Conservation (phyloP, 2,329 filamentous ascomycete species). For the Fusarium coffeatum region DNA sequence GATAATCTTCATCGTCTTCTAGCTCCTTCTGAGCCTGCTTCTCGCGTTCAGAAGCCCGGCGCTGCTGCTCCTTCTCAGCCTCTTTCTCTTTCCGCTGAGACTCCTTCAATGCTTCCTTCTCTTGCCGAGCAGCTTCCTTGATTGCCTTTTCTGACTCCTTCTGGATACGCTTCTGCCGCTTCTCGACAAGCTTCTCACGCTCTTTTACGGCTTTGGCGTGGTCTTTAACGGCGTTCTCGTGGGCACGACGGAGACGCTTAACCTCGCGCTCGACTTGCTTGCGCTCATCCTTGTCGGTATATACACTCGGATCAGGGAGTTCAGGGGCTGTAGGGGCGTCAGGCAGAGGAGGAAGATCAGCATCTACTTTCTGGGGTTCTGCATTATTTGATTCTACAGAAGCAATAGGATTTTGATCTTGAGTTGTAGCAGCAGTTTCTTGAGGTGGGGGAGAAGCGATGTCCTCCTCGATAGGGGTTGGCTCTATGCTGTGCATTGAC, state of each 20-base stretch:
- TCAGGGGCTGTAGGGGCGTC: slow-evolving; percentile 60
- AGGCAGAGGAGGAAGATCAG: slow-evolving; percentile 52
- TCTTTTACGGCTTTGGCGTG: slow-evolving; percentile 73
- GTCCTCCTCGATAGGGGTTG: slow-evolving; percentile 52
- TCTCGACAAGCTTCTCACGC: slow-evolving; percentile 69
- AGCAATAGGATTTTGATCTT: neutral
- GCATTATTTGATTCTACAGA: neutral
- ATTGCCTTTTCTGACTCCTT: slow-evolving; percentile 52
- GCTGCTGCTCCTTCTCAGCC: slow-evolving; percentile 38
- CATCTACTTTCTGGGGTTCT: slow-evolving; percentile 18
- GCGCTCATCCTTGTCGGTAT: slow-evolving; percentile 71
- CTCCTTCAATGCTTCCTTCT: slow-evolving; percentile 47
- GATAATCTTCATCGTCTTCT: slow-evolving; percentile 3
- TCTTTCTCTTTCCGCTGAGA: slow-evolving; percentile 49
- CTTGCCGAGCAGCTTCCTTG: slow-evolving; percentile 46
- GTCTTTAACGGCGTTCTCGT: slow-evolving; percentile 74
- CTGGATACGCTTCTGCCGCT: slow-evolving; percentile 59
- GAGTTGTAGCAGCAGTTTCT: neutral
- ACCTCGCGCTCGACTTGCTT: slow-evolving; percentile 78
- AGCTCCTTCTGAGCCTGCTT: slow-evolving; percentile 27
- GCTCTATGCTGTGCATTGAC: slow-evolving; percentile 54
- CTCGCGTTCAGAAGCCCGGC: slow-evolving; percentile 20
- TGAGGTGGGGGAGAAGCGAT: neutral
- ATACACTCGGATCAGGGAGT: slow-evolving; percentile 66
- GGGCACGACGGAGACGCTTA: slow-evolving; percentile 70